A percentile compares a stretch with the other conserved stretches of the same genome.
phyloP scores from a whole-genome alignment of 176 grass and related monocot genomes.

The Paspalum vaginatum region DNA sequence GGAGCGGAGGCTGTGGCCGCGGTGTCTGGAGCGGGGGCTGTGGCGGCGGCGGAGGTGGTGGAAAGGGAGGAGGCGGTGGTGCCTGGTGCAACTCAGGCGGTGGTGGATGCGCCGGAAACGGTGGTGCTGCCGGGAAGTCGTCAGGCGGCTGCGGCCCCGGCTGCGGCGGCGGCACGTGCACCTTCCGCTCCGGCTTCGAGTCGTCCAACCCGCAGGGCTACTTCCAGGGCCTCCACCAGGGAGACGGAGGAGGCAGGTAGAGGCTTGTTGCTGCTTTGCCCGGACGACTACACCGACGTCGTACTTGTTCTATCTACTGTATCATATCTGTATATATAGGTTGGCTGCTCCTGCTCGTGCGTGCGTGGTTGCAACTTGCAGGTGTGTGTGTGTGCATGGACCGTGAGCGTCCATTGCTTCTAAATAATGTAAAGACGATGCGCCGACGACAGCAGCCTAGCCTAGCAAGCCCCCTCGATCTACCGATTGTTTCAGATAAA shows the following conservation, averaged over 20 bases:
- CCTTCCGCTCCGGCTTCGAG: conserved; percentile 33
- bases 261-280: background rate
- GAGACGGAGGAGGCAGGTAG: background rate
- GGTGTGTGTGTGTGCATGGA: background rate
- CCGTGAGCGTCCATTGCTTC: background rate
- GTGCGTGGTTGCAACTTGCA: background rate
- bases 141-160: background rate
- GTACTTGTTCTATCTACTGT: too few species aligned
- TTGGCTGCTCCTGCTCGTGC: too few species aligned
- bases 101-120: background rate
- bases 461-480: background rate
- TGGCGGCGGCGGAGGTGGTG: background rate
- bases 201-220: conserved; percentile 34
- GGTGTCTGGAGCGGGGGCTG: background rate
- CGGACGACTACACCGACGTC: accelerated
- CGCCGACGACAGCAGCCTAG: background rate
- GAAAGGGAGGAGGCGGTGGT: background rate
- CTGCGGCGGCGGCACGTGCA: background rate
- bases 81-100: background rate
- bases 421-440: conserved; percentile 27
- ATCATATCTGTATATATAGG: too few species aligned
- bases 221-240: conserved; percentile 46
- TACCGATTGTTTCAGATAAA: background rate
- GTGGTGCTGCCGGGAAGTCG: conserved; percentile 4
- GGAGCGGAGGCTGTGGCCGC: background rate